Evolutionary conservation across 768 basidiomycete species (phyloP), one percentile per base, ranked within the genome.

Genomic region (Gyrodon lividus): DNA sequence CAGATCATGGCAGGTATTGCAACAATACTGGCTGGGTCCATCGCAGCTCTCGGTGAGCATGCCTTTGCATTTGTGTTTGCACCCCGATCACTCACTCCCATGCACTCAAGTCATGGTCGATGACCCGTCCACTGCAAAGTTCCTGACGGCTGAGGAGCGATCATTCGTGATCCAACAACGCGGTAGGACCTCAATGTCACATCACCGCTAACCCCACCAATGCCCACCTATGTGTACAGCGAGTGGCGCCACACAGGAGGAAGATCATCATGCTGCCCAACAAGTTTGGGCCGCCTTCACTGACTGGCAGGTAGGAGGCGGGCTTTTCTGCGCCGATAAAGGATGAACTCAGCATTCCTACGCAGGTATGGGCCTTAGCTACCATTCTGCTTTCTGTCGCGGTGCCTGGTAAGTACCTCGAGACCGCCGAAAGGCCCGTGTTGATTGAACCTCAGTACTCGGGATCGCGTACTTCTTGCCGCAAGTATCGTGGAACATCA

Each of bases 401-500:
- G 46, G 75, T 66, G 1, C 83, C 83, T 26, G 61, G 84, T 86
- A 61, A 65, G 83, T 74, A 26, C 14, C 30, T 42, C 23, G 2
- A 5, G n/a, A 28, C 24, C 3, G 23, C 6, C 40, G 17, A 40
- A 16, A 14, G 17, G 7, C 40, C 20, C 17, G 24, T 19, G 22
- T 37, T 22, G 19, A 37, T 10, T 4, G 19, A 40, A 5, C 34
- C 10, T 7, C 43, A 84, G 83, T 84, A 2, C 83, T 80, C 54
- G 84, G 83, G 4, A 83, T 83, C 34, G 82, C 84, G 0, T 67
- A 84, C 10, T 86, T 87, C 72, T 64, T 84, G n/a, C 82, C 83
- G 80, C 84, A 61, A 56, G 83, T 75, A 1, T 13, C 35, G 22
- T 12, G 4, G 42, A n/a, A 12, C 13, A 47, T 7, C 59, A 26